phyloP scores from a whole-genome alignment of 1,139 yeast species.

The Dujonia santamariae region DNA sequence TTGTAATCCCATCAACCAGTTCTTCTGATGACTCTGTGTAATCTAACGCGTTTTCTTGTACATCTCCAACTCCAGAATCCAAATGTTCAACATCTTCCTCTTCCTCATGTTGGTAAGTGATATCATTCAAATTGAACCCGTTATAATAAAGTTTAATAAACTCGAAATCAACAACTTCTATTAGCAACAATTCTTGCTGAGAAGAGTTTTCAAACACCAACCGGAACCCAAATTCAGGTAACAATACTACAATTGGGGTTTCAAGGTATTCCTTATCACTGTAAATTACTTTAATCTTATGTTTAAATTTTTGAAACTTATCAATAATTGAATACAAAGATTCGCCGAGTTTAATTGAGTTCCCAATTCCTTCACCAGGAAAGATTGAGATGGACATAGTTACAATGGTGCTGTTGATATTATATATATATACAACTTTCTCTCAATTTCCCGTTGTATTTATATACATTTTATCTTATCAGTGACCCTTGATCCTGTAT shows the following conservation, averaged over 20 bases:
- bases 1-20: constrained; percentile 1
- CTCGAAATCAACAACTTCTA: constrained; percentile 39
- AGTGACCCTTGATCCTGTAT: neutral
- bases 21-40: neutral
- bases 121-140: constrained; percentile 28
- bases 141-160: constrained; percentile 28
- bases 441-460: neutral
- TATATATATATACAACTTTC: too few relatives aligned
- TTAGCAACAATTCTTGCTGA: constrained; percentile 42
- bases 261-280: constrained; percentile 22
- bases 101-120: constrained; percentile 7
- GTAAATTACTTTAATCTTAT: constrained; percentile 26
- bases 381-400: constrained; percentile 11
- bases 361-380: constrained; percentile 37
- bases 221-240: constrained; percentile 30
- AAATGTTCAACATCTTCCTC: neutral
- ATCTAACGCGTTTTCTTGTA: neutral
- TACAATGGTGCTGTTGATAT: neutral
- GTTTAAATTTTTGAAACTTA: constrained; percentile 21
- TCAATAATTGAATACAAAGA: constrained; percentile 25
- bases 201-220: constrained; percentile 39
- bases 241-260: constrained; percentile 30
- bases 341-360: constrained; percentile 24
- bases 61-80: neutral
- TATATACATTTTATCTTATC: neutral